Percentiles rank a stretch among this genome's conserved stretches.
Evolutionary conservation across 495 filamentous ascomycete genomes (phyloP).

Genomic region (Cudoniella acicularis): DNA sequence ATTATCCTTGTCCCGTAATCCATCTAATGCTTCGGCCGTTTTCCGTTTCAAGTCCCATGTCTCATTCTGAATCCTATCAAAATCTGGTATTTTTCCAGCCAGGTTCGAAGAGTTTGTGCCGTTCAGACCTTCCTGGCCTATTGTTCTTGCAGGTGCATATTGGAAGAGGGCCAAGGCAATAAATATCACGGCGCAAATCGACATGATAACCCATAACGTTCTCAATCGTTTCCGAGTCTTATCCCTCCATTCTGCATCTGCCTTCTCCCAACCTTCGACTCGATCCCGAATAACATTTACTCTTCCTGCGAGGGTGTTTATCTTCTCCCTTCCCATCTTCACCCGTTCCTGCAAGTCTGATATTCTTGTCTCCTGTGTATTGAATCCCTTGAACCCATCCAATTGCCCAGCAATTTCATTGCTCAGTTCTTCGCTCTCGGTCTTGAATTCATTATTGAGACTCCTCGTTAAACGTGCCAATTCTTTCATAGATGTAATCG

Average conservation of each 20-base stretch:
- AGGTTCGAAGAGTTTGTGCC: slow-evolving; percentile 9
- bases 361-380: slow-evolving; percentile 67
- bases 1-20: slow-evolving; percentile 3
- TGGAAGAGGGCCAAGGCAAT: slow-evolving; percentile 36
- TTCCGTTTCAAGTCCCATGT: slow-evolving; percentile 13
- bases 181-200: slow-evolving; percentile 39
- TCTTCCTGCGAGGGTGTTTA: slow-evolving; percentile 59
- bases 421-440: slow-evolving; percentile 56
- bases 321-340: slow-evolving; percentile 55
- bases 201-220: slow-evolving; percentile 55
- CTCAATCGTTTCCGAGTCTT: slow-evolving; percentile 59
- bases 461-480: slow-evolving; percentile 59
- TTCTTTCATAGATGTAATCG: slow-evolving; percentile 64
- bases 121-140: neutral
- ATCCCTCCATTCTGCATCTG: slow-evolving; percentile 70
- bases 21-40: slow-evolving; percentile 3
- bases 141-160: slow-evolving; percentile 11
- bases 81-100: slow-evolving; percentile 10
- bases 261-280: slow-evolving; percentile 68
- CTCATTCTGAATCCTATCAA: slow-evolving; percentile 14
- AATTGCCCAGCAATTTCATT: slow-evolving; percentile 63
- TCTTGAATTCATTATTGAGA: slow-evolving; percentile 59
- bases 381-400: slow-evolving; percentile 61
- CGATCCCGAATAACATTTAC: slow-evolving; percentile 60
- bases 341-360: slow-evolving; percentile 63